Base-by-base conservation (phyloP, 2,329 filamentous ascomycete species). In the Pseudopithomyces chartarum region DNA sequence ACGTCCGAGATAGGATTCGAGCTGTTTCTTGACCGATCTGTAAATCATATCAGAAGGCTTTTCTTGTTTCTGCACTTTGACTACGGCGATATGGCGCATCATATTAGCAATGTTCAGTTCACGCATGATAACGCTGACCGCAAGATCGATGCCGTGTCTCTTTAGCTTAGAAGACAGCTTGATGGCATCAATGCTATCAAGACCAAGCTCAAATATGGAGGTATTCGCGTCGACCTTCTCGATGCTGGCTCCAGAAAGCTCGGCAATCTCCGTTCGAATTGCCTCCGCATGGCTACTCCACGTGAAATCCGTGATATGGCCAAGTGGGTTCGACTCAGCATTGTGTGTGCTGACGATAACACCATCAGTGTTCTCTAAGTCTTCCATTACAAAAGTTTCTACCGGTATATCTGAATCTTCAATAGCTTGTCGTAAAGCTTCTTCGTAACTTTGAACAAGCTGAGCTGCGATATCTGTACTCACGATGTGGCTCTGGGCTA, bases 141-240 rank as follows among this genome's bases (percentile, higher is more conserved):
- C 79, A 11, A 96, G 72, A 0, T 78, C 70, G 19, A 95, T 77
- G 0, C 82, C 84, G 4, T 76, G 75, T 43, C 82, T 84, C 60
- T 84, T 89, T 1, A 97, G 80, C 52, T 87, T 84, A 0, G 91
- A 87, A 0, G 90, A 89, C 0, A 97, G 78, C 66, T 92, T 96
- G 73, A 97, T 94, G 1, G 90, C 85, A 73, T 97, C 93, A 56
- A 97, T 96, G 67, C 93, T 97, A 78, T 97, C 94, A 6, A 97
- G 82, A 0, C 93, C 93, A 32, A 97, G 82, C 64, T 94, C 87
- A 38, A 96, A 87, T 11, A 97, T 85, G 0, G 89, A 89, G 0
- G 85, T 86, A 6, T 80, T 75, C 50, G 85, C 83, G 1, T 77
- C 72, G 36, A 97, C 78, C 0, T 81, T 75, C 1, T 80, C 71